Conservation (phyloP, 2,329 filamentous ascomycete species). For the Talaromyces piceae region DNA sequence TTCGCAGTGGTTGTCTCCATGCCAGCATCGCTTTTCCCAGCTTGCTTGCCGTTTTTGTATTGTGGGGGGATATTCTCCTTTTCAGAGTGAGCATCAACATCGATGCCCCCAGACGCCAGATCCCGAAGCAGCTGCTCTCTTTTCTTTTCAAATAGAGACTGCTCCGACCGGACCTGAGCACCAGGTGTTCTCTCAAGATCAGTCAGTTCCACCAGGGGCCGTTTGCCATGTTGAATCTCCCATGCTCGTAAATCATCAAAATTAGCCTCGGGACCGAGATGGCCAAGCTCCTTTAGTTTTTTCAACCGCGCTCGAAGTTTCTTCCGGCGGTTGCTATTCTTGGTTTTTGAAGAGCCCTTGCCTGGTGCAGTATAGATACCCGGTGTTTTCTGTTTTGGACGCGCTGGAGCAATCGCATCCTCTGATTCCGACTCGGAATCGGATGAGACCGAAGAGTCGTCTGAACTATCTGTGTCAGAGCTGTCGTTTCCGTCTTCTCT, state of each 20-base stretch:
- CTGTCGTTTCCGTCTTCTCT: conserved; percentile 3
- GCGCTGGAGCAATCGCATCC: conserved; percentile 17
- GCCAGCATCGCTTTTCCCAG: not conserved
- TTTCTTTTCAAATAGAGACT: conserved; percentile 43
- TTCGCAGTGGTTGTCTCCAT: not conserved
- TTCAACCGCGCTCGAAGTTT: conserved; percentile 44
- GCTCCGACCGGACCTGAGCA: conserved; percentile 18
- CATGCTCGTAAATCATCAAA: conserved; percentile 41
- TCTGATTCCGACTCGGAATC: conserved; percentile 35
- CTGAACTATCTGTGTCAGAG: conserved; percentile 1
- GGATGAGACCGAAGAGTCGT: conserved; percentile 14
- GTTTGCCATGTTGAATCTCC: conserved; percentile 22
- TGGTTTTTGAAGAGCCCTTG: conserved; percentile 45
- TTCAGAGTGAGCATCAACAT: conserved; percentile 31
- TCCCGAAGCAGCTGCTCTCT: conserved; percentile 46
- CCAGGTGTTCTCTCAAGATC: conserved; percentile 15
- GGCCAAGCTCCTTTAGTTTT: conserved; percentile 47
- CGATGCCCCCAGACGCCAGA: conserved; percentile 46
- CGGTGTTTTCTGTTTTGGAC: conserved; percentile 11
- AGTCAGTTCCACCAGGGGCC: conserved; percentile 17
- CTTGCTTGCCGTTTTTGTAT: conserved; percentile 6
- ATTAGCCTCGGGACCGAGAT: conserved; percentile 45
- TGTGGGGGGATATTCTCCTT: conserved; percentile 25
- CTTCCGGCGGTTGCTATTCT: conserved; percentile 49
- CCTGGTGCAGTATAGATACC: conserved; percentile 34